These are phyloP conservation scores for Globisporangium cystogenes DNA, from an alignment of 352 stramenopile species.

Conservation along the genomic window DNA sequence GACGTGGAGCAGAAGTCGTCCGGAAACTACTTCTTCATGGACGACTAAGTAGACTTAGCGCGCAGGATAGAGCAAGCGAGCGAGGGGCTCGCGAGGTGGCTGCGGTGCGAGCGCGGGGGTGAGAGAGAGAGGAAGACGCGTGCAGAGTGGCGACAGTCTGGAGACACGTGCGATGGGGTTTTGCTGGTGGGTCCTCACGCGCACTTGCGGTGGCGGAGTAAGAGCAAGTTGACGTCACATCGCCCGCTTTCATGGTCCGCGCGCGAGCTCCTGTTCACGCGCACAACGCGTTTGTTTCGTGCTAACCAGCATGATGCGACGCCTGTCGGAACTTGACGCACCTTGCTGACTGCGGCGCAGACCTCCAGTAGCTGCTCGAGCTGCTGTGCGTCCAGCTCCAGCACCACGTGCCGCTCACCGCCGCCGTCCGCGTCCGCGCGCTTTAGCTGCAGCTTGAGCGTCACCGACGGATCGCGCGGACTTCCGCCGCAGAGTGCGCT, in stretches of 20 bases:
- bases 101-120: slow-evolving; percentile 2
- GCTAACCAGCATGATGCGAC: too few relatives aligned
- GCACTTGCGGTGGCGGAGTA: background rate
- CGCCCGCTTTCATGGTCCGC: background rate
- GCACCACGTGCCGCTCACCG: slow-evolving; percentile 37
- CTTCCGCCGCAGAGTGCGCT: slow-evolving; percentile 39
- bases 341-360: slow-evolving; percentile 32
- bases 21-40: slow-evolving; percentile 99
- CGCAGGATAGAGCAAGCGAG: slow-evolving; percentile 3
- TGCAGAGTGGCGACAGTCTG: background rate
- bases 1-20: slow-evolving; percentile 96
- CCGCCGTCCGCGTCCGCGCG: slow-evolving; percentile 15
- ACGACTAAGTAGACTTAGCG: slow-evolving; percentile 73
- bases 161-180: background rate
- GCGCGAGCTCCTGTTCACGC: slow-evolving; percentile 15
- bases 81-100: slow-evolving; percentile 4
- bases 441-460: slow-evolving; percentile 47
- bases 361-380: slow-evolving; percentile 28
- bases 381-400: slow-evolving; percentile 39
- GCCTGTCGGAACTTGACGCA: too few relatives aligned
- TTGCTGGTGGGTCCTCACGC: background rate
- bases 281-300: background rate
- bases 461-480: slow-evolving; percentile 28
- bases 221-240: background rate
- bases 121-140: background rate